Conservation (phyloP, 2,329 filamentous ascomycete genomes). For the Thermothelomyces thermophilus region DNA sequence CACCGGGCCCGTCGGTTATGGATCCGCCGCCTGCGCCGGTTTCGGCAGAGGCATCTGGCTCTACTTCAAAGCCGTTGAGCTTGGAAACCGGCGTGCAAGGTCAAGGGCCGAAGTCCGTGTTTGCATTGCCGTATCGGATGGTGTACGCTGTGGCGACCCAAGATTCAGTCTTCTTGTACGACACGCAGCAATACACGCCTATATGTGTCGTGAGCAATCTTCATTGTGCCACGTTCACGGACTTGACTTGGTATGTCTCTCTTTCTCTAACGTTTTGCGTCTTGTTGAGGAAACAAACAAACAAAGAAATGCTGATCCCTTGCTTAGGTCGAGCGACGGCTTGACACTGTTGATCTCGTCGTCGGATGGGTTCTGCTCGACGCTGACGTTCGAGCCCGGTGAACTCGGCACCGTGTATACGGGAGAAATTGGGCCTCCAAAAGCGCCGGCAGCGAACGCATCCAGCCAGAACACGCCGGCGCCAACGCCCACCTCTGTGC, state of each 20-base stretch:
- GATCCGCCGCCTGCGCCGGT: constrained; percentile 66
- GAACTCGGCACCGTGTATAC: constrained; percentile 81
- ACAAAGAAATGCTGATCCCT: constrained; percentile 28
- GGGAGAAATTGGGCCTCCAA: constrained; percentile 53
- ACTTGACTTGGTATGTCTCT: constrained; percentile 75
- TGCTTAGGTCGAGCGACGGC: constrained; percentile 45
- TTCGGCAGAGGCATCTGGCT: constrained; percentile 43
- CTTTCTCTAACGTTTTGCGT: neutral
- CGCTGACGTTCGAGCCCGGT: constrained; percentile 72
- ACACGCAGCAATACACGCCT: constrained; percentile 93
- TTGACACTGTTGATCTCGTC: constrained; percentile 79
- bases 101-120: constrained; percentile 61
- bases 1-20: constrained; percentile 59
- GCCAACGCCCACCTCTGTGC: constrained; percentile 61
- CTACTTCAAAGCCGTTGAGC: constrained; percentile 44
- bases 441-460: constrained; percentile 34
- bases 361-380: constrained; percentile 95
- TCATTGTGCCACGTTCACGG: constrained; percentile 95
- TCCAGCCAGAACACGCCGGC: constrained; percentile 61
- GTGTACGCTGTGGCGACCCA: constrained; percentile 96
- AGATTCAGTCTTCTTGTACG: constrained; percentile 89
- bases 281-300: too few relatives aligned
- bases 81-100: constrained; percentile 43
- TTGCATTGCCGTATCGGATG: constrained; percentile 85
- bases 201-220: constrained; percentile 93